phyloP scores from a whole-genome alignment of 163 green algal species.

The Scenedesmus sp. region DNA sequence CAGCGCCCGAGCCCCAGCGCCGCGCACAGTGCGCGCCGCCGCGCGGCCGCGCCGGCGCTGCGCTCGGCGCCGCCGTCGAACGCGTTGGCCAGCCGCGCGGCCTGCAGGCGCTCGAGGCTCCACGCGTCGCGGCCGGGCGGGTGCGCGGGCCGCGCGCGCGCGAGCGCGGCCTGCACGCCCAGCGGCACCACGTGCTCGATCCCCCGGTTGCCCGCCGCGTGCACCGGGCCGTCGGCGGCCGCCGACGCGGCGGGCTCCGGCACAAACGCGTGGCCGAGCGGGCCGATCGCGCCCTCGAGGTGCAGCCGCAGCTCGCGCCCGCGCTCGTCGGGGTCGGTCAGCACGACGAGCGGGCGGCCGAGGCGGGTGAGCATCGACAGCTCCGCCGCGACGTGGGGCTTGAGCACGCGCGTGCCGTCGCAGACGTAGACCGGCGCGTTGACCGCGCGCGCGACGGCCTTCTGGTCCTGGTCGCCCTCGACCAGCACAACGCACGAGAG shows the following conservation, averaged over 20 bases:
- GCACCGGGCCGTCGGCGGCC: constrained; percentile 8
- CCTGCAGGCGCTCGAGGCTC: constrained; percentile 7
- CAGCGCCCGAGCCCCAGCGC: constrained; percentile 37
- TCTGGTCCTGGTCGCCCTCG: constrained; percentile 42
- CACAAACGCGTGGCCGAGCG: constrained; percentile 40
- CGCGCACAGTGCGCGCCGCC: constrained; percentile 38
- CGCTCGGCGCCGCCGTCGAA: constrained; percentile 6
- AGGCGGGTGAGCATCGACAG: constrained; percentile 25
- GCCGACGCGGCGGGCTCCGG: constrained; percentile 28
- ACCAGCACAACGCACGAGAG: constrained; percentile 23
- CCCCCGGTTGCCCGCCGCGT: constrained; percentile 36
- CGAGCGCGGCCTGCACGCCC: constrained; percentile 23
- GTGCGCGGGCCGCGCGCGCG: not conserved
- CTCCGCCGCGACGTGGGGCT: constrained; percentile 29
- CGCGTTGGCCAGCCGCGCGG: constrained; percentile 16
- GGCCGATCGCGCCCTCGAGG: constrained; percentile 36
- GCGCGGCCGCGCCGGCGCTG: constrained; percentile 1
- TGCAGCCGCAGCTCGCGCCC: constrained; percentile 41
- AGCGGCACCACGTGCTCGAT: constrained; percentile 43
- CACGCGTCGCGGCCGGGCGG: constrained; percentile 6
- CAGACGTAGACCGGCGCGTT: constrained; percentile 47
- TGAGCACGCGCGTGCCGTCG: constrained; percentile 43
- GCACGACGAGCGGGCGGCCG: constrained; percentile 35
- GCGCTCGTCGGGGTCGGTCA: constrained; percentile 46
- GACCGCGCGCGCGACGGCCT: constrained; percentile 20